Evolutionary conservation across 371 early-diverging fungal species (phyloP).

Genomic region (Mucor lusitanicus): DNA sequence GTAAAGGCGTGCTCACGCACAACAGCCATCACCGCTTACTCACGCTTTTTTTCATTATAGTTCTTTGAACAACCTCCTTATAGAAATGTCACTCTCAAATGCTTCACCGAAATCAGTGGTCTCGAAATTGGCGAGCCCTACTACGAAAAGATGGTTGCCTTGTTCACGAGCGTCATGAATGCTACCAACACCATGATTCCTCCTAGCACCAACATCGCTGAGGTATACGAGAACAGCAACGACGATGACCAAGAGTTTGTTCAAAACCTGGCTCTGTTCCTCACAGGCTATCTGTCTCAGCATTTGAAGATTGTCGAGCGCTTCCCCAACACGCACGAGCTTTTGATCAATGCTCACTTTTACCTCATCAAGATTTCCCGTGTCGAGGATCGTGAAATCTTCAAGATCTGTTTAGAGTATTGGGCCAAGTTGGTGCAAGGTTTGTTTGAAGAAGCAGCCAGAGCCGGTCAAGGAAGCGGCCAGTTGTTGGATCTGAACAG

Average conservation of each 20-base stretch:
- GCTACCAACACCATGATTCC: conserved; percentile 74
- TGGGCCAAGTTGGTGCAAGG: conserved; percentile 92
- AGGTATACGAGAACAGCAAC: conserved; percentile 79
- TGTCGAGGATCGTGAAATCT: conserved; percentile 95
- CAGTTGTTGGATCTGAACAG: conserved; percentile 47
- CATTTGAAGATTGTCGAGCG: conserved; percentile 76
- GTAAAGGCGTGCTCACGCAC: too few species aligned
- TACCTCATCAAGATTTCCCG: conserved; percentile 89
- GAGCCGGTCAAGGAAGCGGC: conserved; percentile 52
- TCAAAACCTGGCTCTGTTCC: conserved; percentile 55
- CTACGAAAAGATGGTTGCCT: conserved; percentile 76
- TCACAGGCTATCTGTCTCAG: conserved; percentile 80
- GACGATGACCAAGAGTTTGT: conserved; percentile 88
- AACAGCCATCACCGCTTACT: too few species aligned
- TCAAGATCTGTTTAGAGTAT: conserved; percentile 97
- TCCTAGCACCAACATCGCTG: conserved; percentile 52
- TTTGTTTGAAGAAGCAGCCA: conserved; percentile 79
- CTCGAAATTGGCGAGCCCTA: conserved; percentile 78
- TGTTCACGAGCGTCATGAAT: conserved; percentile 81
- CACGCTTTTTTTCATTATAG: conserved; percentile 24
- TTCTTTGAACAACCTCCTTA: conserved; percentile 85
- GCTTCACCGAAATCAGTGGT: conserved; percentile 92
- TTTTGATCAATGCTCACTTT: conserved; percentile 81
- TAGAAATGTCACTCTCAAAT: conserved; percentile 92
- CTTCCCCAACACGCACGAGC: conserved; percentile 59